Evolutionary conservation across 495 filamentous ascomycete species (phyloP), one percentile per base, ranked within the genome.

Genomic region (Glonium stellatum): DNA sequence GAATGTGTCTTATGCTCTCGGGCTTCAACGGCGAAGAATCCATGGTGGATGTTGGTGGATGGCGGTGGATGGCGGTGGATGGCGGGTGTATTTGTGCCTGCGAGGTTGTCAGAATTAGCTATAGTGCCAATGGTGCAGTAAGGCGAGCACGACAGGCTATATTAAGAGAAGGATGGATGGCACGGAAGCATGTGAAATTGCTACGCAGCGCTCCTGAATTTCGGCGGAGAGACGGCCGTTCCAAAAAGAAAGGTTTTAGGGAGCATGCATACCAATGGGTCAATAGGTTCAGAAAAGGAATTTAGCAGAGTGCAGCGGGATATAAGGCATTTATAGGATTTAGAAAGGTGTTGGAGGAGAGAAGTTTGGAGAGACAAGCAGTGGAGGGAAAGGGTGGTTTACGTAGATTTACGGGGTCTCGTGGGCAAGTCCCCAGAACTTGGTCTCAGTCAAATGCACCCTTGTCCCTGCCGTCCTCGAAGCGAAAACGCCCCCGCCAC

Each of bases 1-100:
- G 82, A 41, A 96, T 87, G 70, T 80, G 78, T 56, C 77, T 76
- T 21, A 81, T 60, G 22, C 58, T 55, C 39, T 67, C 65, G 52
- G 48, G 25, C 48, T 51, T 51, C 19, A 27, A 22, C 21, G 25
- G 48, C 25, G 48, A 44, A 4, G 39, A 44, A 15, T 44, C 39
- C 39, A 44, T 44, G 39, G 13, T 44, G 39, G 39, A 18, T 18
- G 13, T 44, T 44, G 12, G 13, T 44, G 12, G 18, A 44, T 44
- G 2, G 39, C 13, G 10, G 4, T 44, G 39, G 39, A 18, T 18
- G 13, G 4, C 13, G 12, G 13, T 44, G 12, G 18, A 44, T 44
- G 2, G 39, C 13, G 10, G 4, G 39, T 44, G 39, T 44, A 44
- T 44, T 13, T 1, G 18, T 44, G 18, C 39, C 39, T 44, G 18